A percentile compares a stretch with the other conserved stretches of the same genome.
Conservation (phyloP, 2,329 filamentous ascomycete genomes). For the Clonostachys byssicola region DNA sequence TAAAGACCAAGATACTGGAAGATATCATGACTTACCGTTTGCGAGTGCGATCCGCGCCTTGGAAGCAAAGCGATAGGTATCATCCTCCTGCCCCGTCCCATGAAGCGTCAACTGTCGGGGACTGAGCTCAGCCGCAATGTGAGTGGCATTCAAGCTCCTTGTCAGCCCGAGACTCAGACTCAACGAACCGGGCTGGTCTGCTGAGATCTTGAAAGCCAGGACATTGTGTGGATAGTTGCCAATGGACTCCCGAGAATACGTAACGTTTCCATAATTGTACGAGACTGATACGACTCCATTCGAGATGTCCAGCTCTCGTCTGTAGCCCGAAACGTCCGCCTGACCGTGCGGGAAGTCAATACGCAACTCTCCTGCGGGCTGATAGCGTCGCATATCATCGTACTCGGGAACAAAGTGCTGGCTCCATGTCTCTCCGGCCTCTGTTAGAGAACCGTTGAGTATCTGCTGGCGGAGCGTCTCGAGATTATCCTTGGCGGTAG, state of each 20-base stretch:
- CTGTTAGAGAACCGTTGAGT: slow-evolving; percentile 24
- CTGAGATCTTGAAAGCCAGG: slow-evolving; percentile 9
- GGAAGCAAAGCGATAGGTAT: not conserved
- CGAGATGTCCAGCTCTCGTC: slow-evolving; percentile 10
- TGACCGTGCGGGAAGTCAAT: slow-evolving; percentile 9
- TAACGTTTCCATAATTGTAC: slow-evolving; percentile 7
- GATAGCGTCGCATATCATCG: slow-evolving; percentile 1
- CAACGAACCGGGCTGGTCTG: slow-evolving; percentile 6
- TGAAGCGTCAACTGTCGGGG: not conserved
- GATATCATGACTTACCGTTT: slow-evolving; percentile 2
- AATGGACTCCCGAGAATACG: slow-evolving; percentile 13
- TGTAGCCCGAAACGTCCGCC: slow-evolving; percentile 19
- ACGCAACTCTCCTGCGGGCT: slow-evolving; percentile 9
- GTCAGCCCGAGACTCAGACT: not conserved
- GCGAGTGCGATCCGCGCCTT: not conserved
- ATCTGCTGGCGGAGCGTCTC: slow-evolving; percentile 13
- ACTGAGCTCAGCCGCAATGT: not conserved
- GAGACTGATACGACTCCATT: slow-evolving; percentile 5
- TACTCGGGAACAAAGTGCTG: no score
- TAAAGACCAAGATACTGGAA: no score
- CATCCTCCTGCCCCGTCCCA: not conserved
- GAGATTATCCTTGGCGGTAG: slow-evolving; percentile 23
- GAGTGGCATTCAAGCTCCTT: not conserved
- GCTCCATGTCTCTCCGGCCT: not conserved
- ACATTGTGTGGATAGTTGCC: slow-evolving; percentile 14